phyloP scores from a whole-genome alignment of 768 basidiomycete genomes.

The Phylloporus arenicola region DNA sequence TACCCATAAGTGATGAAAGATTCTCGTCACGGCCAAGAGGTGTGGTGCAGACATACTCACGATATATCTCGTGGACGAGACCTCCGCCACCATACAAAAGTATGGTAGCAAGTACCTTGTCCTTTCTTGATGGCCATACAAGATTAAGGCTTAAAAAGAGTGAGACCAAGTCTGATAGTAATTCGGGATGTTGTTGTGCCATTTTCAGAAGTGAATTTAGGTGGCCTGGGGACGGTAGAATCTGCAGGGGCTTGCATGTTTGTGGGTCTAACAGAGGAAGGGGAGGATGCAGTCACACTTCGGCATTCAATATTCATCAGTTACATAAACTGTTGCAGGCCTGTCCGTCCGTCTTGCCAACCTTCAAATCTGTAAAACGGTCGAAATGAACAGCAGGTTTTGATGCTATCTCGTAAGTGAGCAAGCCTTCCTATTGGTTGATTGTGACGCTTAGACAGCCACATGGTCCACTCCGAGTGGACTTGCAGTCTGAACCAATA shows the following conservation, averaged over 20 bases:
- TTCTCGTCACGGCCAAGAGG: conserved; percentile 57
- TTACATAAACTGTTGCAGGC: too few relatives aligned
- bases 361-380: too few relatives aligned
- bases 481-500: too few relatives aligned
- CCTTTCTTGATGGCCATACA: conserved; percentile 56
- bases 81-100: conserved; percentile 51
- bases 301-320: too few relatives aligned
- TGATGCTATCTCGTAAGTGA: too few relatives aligned
- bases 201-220: conserved; percentile 48
- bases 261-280: conserved; percentile 49
- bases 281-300: conserved; percentile 9
- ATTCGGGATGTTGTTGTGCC: conserved; percentile 35
- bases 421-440: too few relatives aligned
- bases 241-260: conserved; percentile 60
- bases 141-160: conserved; percentile 55
- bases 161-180: conserved; percentile 45
- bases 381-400: too few relatives aligned
- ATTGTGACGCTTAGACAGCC: too few relatives aligned
- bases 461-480: too few relatives aligned
- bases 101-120: conserved; percentile 52
- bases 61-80: conserved; percentile 70
- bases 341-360: too few relatives aligned
- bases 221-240: conserved; percentile 49
- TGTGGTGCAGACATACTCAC: conserved; percentile 56
- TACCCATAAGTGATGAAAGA: conserved; percentile 35